Evolutionary conservation across 371 early-diverging fungal species (phyloP).

Genomic region (Apophysomyces variabilis): DNA sequence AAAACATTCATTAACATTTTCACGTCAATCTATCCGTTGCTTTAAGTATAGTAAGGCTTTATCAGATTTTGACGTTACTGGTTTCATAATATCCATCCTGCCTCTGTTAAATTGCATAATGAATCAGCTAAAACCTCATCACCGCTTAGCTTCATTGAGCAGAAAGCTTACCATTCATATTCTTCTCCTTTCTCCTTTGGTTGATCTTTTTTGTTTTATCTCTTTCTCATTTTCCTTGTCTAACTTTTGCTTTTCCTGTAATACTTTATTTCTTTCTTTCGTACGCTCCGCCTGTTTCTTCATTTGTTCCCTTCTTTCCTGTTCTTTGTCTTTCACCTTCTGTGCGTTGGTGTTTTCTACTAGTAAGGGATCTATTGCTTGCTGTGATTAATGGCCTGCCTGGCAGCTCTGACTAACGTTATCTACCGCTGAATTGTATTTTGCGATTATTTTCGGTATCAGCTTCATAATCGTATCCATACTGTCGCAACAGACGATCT

Average conservation of each 20-base stretch:
- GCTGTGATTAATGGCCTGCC: background rate
- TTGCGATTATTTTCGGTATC: constrained; percentile 42
- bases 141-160: too few species aligned
- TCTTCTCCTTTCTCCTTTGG: constrained; percentile 57
- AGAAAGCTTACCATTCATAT: constrained; percentile 31
- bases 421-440: constrained; percentile 14
- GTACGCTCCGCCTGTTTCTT: constrained; percentile 56
- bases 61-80: too few species aligned
- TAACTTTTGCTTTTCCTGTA: constrained; percentile 57
- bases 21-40: too few species aligned
- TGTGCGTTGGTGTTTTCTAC: constrained; percentile 57
- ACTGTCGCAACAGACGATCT: constrained; percentile 53
- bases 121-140: too few species aligned
- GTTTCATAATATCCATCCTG: too few species aligned
- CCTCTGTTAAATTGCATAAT: too few species aligned
- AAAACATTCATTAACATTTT: too few species aligned
- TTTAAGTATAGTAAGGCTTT: too few species aligned
- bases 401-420: background rate
- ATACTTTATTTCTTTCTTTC: constrained; percentile 57
- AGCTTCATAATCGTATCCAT: constrained; percentile 55
- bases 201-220: constrained; percentile 54
- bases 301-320: constrained; percentile 53
- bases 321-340: constrained; percentile 55
- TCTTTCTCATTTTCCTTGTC: constrained; percentile 42
- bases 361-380: constrained; percentile 40